Conservation (phyloP, 2,329 filamentous ascomycete species). For the Ascochyta rabiei region DNA sequence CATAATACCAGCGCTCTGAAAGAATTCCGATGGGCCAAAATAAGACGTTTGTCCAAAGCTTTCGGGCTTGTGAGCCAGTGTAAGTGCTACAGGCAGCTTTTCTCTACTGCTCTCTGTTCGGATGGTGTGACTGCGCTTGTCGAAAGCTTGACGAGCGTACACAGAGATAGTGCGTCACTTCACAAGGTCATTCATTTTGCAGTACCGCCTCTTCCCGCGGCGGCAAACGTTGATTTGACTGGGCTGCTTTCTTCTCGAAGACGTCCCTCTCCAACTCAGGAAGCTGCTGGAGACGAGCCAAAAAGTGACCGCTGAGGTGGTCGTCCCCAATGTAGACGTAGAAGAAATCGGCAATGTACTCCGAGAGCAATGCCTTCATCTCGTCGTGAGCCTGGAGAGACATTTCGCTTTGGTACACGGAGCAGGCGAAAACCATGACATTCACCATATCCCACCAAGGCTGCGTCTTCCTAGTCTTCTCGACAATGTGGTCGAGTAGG, state of each 20-base stretch:
- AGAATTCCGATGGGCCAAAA: too few relatives aligned
- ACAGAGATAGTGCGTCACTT: too few relatives aligned
- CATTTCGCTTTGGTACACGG: slow-evolving; percentile 20
- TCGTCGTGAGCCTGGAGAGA: slow-evolving; percentile 7
- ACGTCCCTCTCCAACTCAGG: slow-evolving; percentile 29
- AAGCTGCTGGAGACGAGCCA: slow-evolving; percentile 13
- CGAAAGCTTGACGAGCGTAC: too few relatives aligned
- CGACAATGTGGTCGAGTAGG: slow-evolving; percentile 31
- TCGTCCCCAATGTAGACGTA: slow-evolving; percentile 21
- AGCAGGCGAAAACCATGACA: slow-evolving; percentile 21
- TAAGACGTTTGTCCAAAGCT: too few relatives aligned
- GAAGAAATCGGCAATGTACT: slow-evolving; percentile 29
- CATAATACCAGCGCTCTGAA: too few relatives aligned
- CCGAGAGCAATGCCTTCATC: slow-evolving; percentile 25
- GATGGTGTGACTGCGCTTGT: too few relatives aligned
- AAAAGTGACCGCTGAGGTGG: slow-evolving; percentile 12
- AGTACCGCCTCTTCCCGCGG: not conserved
- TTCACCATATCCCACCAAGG: slow-evolving; percentile 15
- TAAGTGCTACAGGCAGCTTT: too few relatives aligned
- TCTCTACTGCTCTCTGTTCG: too few relatives aligned
- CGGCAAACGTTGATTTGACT: not conserved
- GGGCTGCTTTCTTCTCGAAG: not conserved
- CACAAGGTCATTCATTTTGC: not conserved
- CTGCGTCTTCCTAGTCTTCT: slow-evolving; percentile 23
- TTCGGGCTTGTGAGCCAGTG: too few relatives aligned